A percentile compares a stretch with the other conserved stretches of the same genome.
phyloP scores from a whole-genome alignment of 2,329 filamentous ascomycete species.

The Trichophyton benhamiae region DNA sequence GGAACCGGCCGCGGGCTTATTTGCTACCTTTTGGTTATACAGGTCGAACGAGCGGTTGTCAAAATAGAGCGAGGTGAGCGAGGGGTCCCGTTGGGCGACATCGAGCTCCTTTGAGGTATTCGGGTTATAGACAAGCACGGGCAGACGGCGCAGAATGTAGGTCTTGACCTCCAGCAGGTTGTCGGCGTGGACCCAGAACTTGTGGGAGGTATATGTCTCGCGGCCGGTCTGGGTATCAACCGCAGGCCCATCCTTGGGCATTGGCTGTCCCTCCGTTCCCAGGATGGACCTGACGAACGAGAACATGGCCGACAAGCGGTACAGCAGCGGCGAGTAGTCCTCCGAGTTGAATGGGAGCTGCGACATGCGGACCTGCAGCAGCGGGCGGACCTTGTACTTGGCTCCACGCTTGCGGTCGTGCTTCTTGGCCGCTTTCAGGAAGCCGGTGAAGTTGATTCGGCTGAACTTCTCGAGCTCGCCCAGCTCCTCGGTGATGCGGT shows the following conservation, averaged over 20 bases:
- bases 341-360: slow-evolving; percentile 90
- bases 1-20: slow-evolving; percentile 63
- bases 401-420: slow-evolving; percentile 86
- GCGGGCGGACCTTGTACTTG: slow-evolving; percentile 75
- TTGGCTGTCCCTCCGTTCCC: slow-evolving; percentile 35
- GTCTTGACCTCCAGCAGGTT: slow-evolving; percentile 97
- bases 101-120: slow-evolving; percentile 71
- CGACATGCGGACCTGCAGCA: slow-evolving; percentile 82
- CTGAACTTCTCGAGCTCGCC: slow-evolving; percentile 92
- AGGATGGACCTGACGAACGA: slow-evolving; percentile 80
- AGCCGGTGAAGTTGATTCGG: slow-evolving; percentile 92
- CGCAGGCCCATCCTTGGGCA: slow-evolving; percentile 34
- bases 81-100: slow-evolving; percentile 64
- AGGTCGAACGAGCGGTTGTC: slow-evolving; percentile 77
- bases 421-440: slow-evolving; percentile 97
- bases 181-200: slow-evolving; percentile 95
- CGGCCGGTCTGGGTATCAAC: slow-evolving; percentile 37
- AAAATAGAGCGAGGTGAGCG: slow-evolving; percentile 91
- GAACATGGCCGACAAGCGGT: slow-evolving; percentile 85
- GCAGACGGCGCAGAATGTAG: slow-evolving; percentile 77
- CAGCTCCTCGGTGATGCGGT: slow-evolving; percentile 62
- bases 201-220: slow-evolving; percentile 72
- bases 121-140: slow-evolving; percentile 85
- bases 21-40: slow-evolving; percentile 74
- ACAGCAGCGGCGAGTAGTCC: slow-evolving; percentile 79